Evolutionary conservation across 352 stramenopile species (phyloP).

Genomic region (Globisporangium paroecandrum): DNA sequence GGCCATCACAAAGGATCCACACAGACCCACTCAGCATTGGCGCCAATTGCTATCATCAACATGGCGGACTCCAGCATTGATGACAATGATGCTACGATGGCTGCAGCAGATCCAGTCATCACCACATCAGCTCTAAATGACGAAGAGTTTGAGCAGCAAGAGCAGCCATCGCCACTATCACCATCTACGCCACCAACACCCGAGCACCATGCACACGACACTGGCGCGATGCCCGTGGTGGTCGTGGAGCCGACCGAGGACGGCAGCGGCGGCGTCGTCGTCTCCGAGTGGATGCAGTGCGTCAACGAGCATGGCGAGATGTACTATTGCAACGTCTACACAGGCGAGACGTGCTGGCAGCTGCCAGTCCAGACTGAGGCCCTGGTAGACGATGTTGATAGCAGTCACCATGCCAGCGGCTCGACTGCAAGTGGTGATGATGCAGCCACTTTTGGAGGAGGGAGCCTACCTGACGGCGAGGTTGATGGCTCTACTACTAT

Average conservation of each 20-base stretch:
- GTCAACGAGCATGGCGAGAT: conserved; percentile 35
- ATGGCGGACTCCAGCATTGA: background rate
- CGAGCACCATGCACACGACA: conserved; percentile 5
- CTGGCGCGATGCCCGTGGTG: conserved; percentile 11
- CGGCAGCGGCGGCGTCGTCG: background rate
- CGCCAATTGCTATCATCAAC: background rate
- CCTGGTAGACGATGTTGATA: background rate
- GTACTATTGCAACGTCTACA: conserved; percentile 44
- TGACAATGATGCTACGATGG: background rate
- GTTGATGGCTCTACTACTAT: too few species aligned
- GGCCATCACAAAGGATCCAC: background rate
- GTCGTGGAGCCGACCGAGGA: conserved; percentile 3
- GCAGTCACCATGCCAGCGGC: background rate
- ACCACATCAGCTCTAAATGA: background rate
- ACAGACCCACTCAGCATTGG: background rate
- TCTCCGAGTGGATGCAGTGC: conserved; percentile 35
- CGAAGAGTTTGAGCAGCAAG: background rate
- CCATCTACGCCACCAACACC: background rate
- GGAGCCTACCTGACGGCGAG: background rate
- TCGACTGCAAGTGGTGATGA: background rate
- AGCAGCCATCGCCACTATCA: background rate
- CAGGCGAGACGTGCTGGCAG: conserved; percentile 44
- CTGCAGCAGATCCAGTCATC: background rate
- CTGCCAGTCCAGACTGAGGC: conserved; percentile 16
- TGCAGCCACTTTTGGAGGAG: background rate